Evolutionary conservation across 768 basidiomycete genomes (phyloP), one percentile per base, ranked within the genome.

Genomic region (Amanita pseudoporphyria): DNA sequence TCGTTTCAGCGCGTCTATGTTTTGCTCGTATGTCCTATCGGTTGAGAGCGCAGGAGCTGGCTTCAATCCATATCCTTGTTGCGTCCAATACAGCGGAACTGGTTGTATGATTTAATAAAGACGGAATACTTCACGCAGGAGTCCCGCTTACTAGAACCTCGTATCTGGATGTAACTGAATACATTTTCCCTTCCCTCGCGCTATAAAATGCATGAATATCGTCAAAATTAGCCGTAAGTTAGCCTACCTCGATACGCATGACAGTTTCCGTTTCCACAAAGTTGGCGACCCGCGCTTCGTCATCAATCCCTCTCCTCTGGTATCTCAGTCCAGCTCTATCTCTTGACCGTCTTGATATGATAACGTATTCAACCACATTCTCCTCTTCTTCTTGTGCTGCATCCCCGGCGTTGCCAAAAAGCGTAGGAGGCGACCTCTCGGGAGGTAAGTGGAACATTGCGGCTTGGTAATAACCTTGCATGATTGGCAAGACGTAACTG

Each of bases 211-310:
- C n/a, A 31, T 30, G 40, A 50, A 40, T 4, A 16, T n/a, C 19
- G 9, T 9, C 5, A 22, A 5, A 12, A 49, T 6, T 3, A 14
- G 1, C 4, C 45, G 6, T n/a, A 6, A 10, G 9, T n/a, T 26
- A 18, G 57, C 74, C 33, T 52, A 90, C 92, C 72, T 86, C 78
- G 9, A 94, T 78, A 37, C 82, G 73, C 71, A 89, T 79, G 46
- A 95, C 82, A 2, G 88, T 85, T 67, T 97, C 94, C 0, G 91
- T 92, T 65, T 97, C 91, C 2, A 97, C 92, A 60, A 97, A 93
- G 65, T 98, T 98, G 1, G 92, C 94, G 3, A 93, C 94, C 60
- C 89, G 77, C 5, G 92, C 90, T 52, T 88, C 83, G 54, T 94
- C 90, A 58, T 98, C 94, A 46, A 97, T 80, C 1, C 96, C 96